phyloP scores from a whole-genome alignment of 495 filamentous ascomycete species.

The Hypoxylon cercidicola region DNA sequence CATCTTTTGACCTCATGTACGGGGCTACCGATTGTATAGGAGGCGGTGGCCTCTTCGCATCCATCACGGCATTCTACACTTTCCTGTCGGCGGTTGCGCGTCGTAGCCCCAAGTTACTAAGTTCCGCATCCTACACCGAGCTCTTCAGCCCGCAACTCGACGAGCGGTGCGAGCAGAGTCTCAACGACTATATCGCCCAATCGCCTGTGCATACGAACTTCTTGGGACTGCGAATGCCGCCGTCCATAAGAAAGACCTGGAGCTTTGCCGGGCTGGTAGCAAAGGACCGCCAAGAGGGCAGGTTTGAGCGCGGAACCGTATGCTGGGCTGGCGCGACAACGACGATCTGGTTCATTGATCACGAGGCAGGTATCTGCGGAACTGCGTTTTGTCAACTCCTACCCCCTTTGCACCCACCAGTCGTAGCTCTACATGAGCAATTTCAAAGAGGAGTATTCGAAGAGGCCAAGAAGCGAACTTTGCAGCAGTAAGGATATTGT shows the following conservation, averaged over 20 bases:
- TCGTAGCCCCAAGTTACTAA: constrained; percentile 59
- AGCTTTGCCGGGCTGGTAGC: constrained; percentile 37
- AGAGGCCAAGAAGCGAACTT: too few relatives aligned
- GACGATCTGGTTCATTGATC: constrained; percentile 35
- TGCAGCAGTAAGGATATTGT: too few relatives aligned
- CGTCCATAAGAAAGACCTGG: constrained; percentile 29
- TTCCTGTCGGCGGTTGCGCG: constrained; percentile 58
- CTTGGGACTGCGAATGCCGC: constrained; percentile 25
- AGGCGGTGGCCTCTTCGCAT: constrained; percentile 63
- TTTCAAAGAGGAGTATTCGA: constrained; percentile 29
- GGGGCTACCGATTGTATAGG: constrained; percentile 58
- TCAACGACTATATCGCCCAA: constrained; percentile 30
- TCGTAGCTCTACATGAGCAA: constrained; percentile 28
- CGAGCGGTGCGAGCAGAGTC: constrained; percentile 29
- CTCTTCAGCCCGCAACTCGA: constrained; percentile 65
- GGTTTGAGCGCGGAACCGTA: constrained; percentile 20
- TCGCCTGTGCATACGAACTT: constrained; percentile 6
- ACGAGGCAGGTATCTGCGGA: constrained; percentile 29
- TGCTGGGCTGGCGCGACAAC: constrained; percentile 32
- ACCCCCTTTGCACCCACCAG: constrained; percentile 23
- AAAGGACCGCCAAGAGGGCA: constrained; percentile 39
- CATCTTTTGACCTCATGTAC: constrained; percentile 19
- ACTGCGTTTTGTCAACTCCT: constrained; percentile 29
- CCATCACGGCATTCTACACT: constrained; percentile 59
- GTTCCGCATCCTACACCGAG: constrained; percentile 52